Evolutionary conservation across 1,284 basidiomycete genomes (phyloP), one percentile per base, ranked within the genome.

Genomic region (Ceratobasidium sp.): DNA sequence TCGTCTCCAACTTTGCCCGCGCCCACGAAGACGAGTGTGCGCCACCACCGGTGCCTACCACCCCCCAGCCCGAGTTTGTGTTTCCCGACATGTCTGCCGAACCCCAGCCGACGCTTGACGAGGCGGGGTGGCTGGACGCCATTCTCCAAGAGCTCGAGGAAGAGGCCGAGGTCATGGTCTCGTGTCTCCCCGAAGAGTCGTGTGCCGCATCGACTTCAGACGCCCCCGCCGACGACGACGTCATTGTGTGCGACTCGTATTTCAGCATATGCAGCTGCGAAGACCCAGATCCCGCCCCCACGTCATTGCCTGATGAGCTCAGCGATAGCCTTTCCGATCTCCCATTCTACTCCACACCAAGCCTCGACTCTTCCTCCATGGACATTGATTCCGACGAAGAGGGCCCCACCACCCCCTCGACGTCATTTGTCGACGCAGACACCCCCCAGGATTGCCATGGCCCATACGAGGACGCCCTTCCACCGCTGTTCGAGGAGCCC

Each of bases 121-220:
- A 92, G 78, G 86, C 85, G 57, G 83, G 87, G 75, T 92, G 91
- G 91, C 82, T 92, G 68, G 88, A 92, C 78, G 89, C 90, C 40
- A 80, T 92, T 62, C 78, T 92, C 73, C 87, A 91, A 80, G 84
- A 82, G 7, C 83, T 92, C 42, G 85, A 86, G 70, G 88, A 87
- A 69, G 86, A 84, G 57, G 82, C 86, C 54, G 71, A 74, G 29
- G 60, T 69, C 4, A 71, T 72, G 69, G 69, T 70, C 29, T 64
- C 70, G 42, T 57, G 67, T 35, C 55, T 53, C 47, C 54, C 70
- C 45, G 84, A 87, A 72, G 82, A 86, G 58, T 79, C 79, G 70
- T 69, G 76, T 42, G 15, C 25, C 10, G 43, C 42, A n/a, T 60
- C 57, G n/a, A 47, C 22, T 3, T 60, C 57, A 1, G 58, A 43